A percentile compares a stretch with the other conserved stretches of the same genome.
Conservation (phyloP, 305 asterid genomes). For the Vinca major region DNA sequence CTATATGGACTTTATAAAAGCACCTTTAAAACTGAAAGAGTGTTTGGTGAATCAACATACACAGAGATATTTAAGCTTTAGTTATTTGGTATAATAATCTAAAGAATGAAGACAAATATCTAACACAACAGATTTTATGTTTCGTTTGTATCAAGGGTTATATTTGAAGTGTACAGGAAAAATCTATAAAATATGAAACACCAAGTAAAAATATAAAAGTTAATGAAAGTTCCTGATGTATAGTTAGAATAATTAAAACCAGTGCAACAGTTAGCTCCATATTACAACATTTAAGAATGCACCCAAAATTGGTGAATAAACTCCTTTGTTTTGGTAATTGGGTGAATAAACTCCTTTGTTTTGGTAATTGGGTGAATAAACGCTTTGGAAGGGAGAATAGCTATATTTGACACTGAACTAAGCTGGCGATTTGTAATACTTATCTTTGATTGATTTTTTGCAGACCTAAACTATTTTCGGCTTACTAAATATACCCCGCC, state of each 20-base stretch:
- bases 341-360: too few relatives aligned
- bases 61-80: neutral
- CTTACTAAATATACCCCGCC: too few relatives aligned
- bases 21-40: neutral
- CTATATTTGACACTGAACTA: too few relatives aligned
- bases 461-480: too few relatives aligned
- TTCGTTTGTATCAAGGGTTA: neutral
- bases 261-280: neutral
- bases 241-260: neutral
- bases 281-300: neutral
- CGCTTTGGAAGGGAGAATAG: too few relatives aligned
- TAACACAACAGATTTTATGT: neutral
- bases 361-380: too few relatives aligned
- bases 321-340: too few relatives aligned
- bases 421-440: too few relatives aligned
- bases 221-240: neutral
- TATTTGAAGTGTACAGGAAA: neutral
- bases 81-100: conserved; percentile 2
- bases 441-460: too few relatives aligned
- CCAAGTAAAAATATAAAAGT: neutral
- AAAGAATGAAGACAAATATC: conserved; percentile 1
- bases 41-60: neutral
- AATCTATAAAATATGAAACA: neutral
- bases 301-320: neutral
- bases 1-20: neutral